Base-by-base conservation (phyloP, 148 eudicot genomes). In the Camellia sinensis region DNA sequence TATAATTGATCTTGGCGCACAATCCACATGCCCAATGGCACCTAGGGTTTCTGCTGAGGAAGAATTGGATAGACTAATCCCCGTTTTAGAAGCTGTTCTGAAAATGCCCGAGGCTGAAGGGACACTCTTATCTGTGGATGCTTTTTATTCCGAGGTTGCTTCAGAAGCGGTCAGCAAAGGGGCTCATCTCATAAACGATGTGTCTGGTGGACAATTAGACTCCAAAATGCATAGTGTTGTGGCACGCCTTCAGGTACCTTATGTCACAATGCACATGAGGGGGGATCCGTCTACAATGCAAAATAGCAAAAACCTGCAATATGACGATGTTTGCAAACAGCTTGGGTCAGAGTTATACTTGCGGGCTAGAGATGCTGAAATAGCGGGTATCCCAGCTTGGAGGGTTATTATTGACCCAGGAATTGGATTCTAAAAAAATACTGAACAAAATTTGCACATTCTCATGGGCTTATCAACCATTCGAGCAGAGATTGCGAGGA, bases 281-380 rank as follows among this genome's bases (percentile, higher is more conserved):
- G 99, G 99, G 44, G 90, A 93, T 69, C 99, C 98, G 11, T 78
- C 80, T 41, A 89, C 98, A 17, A 96, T 96, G 99, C 99, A 94
- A 80, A 92, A 78, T 62, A 76, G 75, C 1, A 89, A 91, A 41
- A 92, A 92, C 77, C 82, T 96, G 78, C 81, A 67, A 41, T 96
- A 96, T 67, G 83, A 79, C 17, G 84, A 91, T 79, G 97, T 94
- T 21, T 92, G 97, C 69, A 79, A 79, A 62, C 83, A 92, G 48
- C 91, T 94, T 72, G 97, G 89, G 2, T 77, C 78, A 6, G 98
- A 96, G 86, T 74, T 96, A 59, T 86, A 79, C 66, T 66, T 67
- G 8, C 83, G 86, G 46, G 87, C 88, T 73, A 59, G 45, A 52
- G 88, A 85, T 75, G 98, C 97, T 7, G 99, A 96, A 81, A 76